phyloP scores from a whole-genome alignment of 768 basidiomycete genomes.

The Mycena floridula region DNA sequence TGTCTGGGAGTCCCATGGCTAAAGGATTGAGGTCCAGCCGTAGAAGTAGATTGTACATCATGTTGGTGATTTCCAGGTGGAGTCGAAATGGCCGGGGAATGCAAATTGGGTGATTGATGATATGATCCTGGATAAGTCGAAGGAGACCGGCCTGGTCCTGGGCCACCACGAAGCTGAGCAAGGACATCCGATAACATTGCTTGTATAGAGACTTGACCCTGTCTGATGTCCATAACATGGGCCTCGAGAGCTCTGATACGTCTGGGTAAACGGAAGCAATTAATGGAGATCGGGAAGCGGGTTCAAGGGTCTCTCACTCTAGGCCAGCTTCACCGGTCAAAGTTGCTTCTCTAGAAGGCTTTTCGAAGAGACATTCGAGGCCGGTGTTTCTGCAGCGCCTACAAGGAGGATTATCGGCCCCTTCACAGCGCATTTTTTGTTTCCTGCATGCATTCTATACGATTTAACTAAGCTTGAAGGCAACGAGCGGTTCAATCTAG shows the following conservation, averaged over 20 bases:
- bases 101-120: slow-evolving; percentile 62
- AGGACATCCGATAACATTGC: slow-evolving; percentile 77
- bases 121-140: slow-evolving; percentile 51
- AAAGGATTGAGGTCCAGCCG: slow-evolving; percentile 22
- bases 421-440: slow-evolving; percentile 97
- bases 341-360: slow-evolving; percentile 82
- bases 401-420: slow-evolving; percentile 96
- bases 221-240: slow-evolving; percentile 79
- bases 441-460: slow-evolving; percentile 81
- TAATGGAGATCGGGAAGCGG: neutral
- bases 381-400: slow-evolving; percentile 86
- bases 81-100: slow-evolving; percentile 50
- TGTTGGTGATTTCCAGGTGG: slow-evolving; percentile 38
- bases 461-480: neutral
- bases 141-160: slow-evolving; percentile 53
- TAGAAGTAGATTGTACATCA: slow-evolving; percentile 34
- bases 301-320: slow-evolving; percentile 58
- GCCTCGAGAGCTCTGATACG: slow-evolving; percentile 86
- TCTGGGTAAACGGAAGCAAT: slow-evolving; percentile 31
- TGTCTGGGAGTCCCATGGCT: no score
- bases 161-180: slow-evolving; percentile 60
- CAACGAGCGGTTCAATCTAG: no score
- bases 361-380: slow-evolving; percentile 92
- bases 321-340: slow-evolving; percentile 85
- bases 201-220: slow-evolving; percentile 69